A percentile compares a stretch with the other conserved stretches of the same genome.
Conservation (phyloP, 371 early-diverging fungal genomes). For the Mortierella sp. region DNA sequence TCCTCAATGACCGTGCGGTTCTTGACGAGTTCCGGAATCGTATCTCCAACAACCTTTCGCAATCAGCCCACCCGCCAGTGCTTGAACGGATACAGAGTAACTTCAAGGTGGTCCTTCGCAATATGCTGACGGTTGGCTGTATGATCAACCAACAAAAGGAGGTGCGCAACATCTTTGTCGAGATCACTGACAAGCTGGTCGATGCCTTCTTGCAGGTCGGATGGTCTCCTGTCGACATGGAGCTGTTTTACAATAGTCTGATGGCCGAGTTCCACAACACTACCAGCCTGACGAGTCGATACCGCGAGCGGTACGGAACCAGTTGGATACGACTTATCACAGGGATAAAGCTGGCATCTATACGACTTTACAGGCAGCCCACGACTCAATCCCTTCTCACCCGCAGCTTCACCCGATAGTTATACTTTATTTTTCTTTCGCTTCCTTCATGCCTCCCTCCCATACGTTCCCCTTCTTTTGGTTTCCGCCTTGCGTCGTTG, state of each 20-base stretch:
- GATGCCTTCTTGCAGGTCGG: slow-evolving; percentile 60
- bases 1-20: slow-evolving; percentile 51
- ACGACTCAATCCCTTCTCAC: slow-evolving; percentile 44
- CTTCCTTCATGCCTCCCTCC: background rate
- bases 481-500: slow-evolving; percentile 8
- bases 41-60: slow-evolving; percentile 35
- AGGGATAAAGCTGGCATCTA: slow-evolving; percentile 49
- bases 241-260: slow-evolving; percentile 32
- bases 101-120: slow-evolving; percentile 59
- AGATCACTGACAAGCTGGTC: slow-evolving; percentile 66
- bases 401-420: slow-evolving; percentile 50
- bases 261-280: slow-evolving; percentile 37
- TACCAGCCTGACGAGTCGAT: slow-evolving; percentile 36
- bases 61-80: slow-evolving; percentile 52
- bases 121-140: slow-evolving; percentile 64
- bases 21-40: slow-evolving; percentile 53
- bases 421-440: background rate
- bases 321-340: slow-evolving; percentile 55
- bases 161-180: slow-evolving; percentile 66
- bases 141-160: slow-evolving; percentile 65
- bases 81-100: slow-evolving; percentile 56
- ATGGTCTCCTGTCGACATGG: slow-evolving; percentile 49
- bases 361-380: slow-evolving; percentile 55
- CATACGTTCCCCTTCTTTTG: background rate
- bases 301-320: slow-evolving; percentile 47